A percentile compares a stretch with the other conserved stretches of the same genome.
These are phyloP conservation scores for Zymoseptoria tritici DNA, from an alignment of 2,329 filamentous ascomycete species.

Conservation along the genomic window DNA sequence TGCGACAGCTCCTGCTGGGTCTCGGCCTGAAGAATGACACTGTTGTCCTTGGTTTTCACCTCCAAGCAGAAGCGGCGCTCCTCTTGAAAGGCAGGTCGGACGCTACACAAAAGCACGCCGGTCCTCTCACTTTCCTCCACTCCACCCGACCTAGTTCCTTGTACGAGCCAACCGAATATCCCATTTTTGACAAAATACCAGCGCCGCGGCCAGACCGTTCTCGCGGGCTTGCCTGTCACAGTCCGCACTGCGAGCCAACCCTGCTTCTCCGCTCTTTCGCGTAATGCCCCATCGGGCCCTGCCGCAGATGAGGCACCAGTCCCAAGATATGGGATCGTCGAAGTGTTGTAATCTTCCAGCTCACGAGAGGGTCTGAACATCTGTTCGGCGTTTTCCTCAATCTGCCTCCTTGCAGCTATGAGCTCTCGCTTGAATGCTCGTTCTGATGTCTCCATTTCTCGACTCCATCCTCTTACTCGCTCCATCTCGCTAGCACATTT, in stretches of 20 bases:
- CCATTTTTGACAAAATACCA: conserved; percentile 97
- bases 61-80: conserved; percentile 96
- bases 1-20: conserved; percentile 87
- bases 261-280: conserved; percentile 65
- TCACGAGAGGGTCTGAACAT: conserved; percentile 76
- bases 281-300: conserved; percentile 46
- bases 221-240: conserved; percentile 76
- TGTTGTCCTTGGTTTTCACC: conserved; percentile 94
- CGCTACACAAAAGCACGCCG: conserved; percentile 86
- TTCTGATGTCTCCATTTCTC: conserved; percentile 89
- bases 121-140: conserved; percentile 96
- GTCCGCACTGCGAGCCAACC: conserved; percentile 86
- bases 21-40: conserved; percentile 82
- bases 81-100: conserved; percentile 83
- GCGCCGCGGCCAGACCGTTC: conserved; percentile 80
- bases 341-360: conserved; percentile 83
- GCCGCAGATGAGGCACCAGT: conserved; percentile 54
- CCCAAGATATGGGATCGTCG: conserved; percentile 80
- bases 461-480: conserved; percentile 83
- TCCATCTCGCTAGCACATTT: conserved; percentile 78
- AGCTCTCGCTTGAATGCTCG: conserved; percentile 74
- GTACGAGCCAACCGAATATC: conserved; percentile 90
- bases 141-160: conserved; percentile 68
- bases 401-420: conserved; percentile 66
- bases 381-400: conserved; percentile 68